Conservation (phyloP, 129 eudicot genomes). For the Silybum marianum region DNA sequence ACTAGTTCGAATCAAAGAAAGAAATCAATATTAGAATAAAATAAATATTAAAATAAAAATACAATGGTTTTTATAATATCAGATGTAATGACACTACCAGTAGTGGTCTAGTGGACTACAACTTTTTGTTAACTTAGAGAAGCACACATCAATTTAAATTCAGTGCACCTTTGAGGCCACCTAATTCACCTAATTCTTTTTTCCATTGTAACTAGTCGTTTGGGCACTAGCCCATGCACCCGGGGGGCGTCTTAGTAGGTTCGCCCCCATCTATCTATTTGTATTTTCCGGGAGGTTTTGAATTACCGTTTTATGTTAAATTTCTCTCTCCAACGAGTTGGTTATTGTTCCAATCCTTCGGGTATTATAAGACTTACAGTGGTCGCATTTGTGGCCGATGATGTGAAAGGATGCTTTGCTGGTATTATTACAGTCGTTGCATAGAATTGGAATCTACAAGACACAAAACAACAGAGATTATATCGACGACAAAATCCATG, state of each 20-base stretch:
- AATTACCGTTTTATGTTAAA: constrained; percentile 3
- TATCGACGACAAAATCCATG: neutral
- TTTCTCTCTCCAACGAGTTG: constrained; percentile 21
- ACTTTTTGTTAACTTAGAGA: too few species aligned
- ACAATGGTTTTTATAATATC: neutral
- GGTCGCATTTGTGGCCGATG: constrained; percentile 79
- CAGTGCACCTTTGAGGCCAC: neutral
- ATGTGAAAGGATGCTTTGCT: constrained; percentile 70
- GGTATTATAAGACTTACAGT: constrained; percentile 86
- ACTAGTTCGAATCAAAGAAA: too few species aligned
- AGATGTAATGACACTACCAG: neutral
- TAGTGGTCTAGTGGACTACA: neutral
- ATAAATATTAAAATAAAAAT: too few species aligned
- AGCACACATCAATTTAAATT: neutral
- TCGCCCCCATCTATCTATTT: neutral
- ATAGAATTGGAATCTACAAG: constrained; percentile 64
- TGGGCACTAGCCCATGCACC: neutral
- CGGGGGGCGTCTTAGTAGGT: neutral
- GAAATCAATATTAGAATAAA: too few species aligned
- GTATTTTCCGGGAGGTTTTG: neutral
- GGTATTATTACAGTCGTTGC: constrained; percentile 89
- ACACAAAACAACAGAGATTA: neutral
- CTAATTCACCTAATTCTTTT: neutral
- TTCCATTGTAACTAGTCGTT: neutral
- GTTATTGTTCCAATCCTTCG: constrained; percentile 49